Conservation (phyloP, 331 rosid species). For the Acacia concinna region DNA sequence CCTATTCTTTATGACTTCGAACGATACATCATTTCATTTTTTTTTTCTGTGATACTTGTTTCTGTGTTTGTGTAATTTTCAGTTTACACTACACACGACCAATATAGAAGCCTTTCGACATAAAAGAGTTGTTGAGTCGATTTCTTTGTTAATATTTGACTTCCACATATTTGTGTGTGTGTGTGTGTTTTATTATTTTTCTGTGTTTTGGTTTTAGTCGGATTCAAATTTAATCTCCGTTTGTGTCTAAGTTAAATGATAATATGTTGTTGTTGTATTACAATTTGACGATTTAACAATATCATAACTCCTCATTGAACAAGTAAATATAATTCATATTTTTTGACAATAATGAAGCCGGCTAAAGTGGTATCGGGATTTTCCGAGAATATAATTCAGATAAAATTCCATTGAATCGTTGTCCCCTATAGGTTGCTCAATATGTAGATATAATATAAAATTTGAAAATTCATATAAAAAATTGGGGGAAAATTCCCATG, state of each 20-base stretch:
- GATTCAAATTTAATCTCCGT: not conserved
- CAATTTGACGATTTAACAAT: not conserved
- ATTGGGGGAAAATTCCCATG: too few relatives aligned
- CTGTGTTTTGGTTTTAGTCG: not conserved
- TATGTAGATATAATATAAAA: not conserved
- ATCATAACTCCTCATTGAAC: not conserved
- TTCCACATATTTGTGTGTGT: too few relatives aligned
- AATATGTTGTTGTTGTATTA: not conserved
- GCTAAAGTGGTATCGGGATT: not conserved
- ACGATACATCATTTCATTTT: not conserved
- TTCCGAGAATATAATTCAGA: not conserved
- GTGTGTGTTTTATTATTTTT: not conserved
- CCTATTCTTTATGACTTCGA: not conserved
- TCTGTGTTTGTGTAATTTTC: not conserved
- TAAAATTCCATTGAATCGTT: too few relatives aligned
- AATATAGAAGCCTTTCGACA: too few relatives aligned
- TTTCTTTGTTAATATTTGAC: too few relatives aligned
- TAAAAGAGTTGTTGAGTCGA: too few relatives aligned
- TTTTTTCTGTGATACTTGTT: not conserved
- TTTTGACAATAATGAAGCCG: too few relatives aligned
- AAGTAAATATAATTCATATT: not conserved
- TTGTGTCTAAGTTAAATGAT: not conserved
- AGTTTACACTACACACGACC: too few relatives aligned
- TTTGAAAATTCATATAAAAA: not conserved
- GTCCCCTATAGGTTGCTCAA: not conserved